Conservation (phyloP, 2,329 filamentous ascomycete genomes). For the Sphaerulina populicola region DNA sequence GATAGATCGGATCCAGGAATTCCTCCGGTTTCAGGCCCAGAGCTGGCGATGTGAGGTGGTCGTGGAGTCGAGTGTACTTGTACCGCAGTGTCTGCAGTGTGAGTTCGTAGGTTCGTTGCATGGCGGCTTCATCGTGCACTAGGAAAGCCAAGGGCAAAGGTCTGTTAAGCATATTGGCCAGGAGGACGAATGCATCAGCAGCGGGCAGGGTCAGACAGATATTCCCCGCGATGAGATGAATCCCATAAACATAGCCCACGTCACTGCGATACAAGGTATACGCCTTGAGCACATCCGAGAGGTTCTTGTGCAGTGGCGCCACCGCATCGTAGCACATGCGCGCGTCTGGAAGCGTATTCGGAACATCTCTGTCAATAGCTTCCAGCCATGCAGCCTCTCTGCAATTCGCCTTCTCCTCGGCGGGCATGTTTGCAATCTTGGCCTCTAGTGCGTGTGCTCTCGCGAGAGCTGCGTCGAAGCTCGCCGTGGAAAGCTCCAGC, state of each 20-base stretch:
- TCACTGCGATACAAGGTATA: constrained; percentile 77
- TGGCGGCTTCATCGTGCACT: constrained; percentile 59
- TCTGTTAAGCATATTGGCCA: constrained; percentile 71
- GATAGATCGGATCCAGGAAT: constrained; percentile 29
- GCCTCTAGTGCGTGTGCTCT: constrained; percentile 57
- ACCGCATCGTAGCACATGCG: constrained; percentile 58
- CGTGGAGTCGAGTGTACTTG: constrained; percentile 57
- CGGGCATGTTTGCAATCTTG: constrained; percentile 42
- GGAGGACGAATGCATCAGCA: constrained; percentile 57
- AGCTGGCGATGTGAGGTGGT: constrained; percentile 49
- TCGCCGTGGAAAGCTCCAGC: constrained; percentile 56
- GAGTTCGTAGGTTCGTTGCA: constrained; percentile 59
- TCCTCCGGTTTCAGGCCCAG: constrained; percentile 34
- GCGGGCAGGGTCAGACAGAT: constrained; percentile 63
- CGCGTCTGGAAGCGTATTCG: constrained; percentile 61
- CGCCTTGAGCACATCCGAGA: constrained; percentile 66
- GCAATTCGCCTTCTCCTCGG: constrained; percentile 41
- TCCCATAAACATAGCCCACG: constrained; percentile 67
- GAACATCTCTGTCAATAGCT: constrained; percentile 57
- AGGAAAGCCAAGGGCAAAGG: constrained; percentile 68
- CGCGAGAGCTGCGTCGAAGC: constrained; percentile 61
- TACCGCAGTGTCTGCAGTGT: constrained; percentile 57
- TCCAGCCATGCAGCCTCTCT: constrained; percentile 55
- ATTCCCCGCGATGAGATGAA: constrained; percentile 65
- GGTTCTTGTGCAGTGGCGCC: constrained; percentile 58